Evolutionary conservation across 768 basidiomycete species (phyloP).

Genomic region (Phaeotremella fagi): DNA sequence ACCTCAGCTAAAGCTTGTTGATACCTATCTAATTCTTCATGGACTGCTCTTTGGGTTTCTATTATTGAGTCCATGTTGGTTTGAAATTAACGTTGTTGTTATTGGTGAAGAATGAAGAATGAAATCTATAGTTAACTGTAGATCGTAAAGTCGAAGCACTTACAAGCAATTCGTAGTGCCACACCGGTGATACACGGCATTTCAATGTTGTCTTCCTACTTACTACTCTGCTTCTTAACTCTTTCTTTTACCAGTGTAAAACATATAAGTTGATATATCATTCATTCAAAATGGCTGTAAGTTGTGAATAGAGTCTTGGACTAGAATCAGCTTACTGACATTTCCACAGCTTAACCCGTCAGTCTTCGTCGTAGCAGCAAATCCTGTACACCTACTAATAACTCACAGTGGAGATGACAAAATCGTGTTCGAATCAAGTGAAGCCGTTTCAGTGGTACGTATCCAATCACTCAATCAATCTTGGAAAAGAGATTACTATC

Average conservation of each 20-base stretch:
- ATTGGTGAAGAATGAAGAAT: too few relatives aligned
- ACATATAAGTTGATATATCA: too few relatives aligned
- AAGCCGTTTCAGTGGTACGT: constrained; percentile 66
- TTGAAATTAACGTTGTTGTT: neutral
- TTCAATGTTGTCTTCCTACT: neutral
- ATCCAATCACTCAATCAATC: constrained; percentile 53
- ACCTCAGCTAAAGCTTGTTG: constrained; percentile 80
- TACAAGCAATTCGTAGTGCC: neutral
- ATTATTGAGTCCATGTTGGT: constrained; percentile 79
- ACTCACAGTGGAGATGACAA: constrained; percentile 88
- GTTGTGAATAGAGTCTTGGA: too few relatives aligned
- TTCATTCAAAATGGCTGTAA: constrained; percentile 4
- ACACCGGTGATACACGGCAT: neutral
- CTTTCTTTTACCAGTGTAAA: neutral
- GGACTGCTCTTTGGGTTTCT: constrained; percentile 89
- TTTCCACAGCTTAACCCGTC: constrained; percentile 18
- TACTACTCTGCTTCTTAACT: neutral
- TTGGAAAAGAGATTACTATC: constrained; percentile 18
- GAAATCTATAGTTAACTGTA: too few relatives aligned
- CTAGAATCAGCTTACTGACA: too few relatives aligned
- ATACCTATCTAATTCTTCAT: constrained; percentile 91
- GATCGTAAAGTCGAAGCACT: too few relatives aligned
- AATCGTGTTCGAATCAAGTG: constrained; percentile 69
- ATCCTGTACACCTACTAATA: constrained; percentile 62
- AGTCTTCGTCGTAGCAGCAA: constrained; percentile 18